Conservation (phyloP, 2,329 filamentous ascomycete genomes). For the Leptographium procerum region DNA sequence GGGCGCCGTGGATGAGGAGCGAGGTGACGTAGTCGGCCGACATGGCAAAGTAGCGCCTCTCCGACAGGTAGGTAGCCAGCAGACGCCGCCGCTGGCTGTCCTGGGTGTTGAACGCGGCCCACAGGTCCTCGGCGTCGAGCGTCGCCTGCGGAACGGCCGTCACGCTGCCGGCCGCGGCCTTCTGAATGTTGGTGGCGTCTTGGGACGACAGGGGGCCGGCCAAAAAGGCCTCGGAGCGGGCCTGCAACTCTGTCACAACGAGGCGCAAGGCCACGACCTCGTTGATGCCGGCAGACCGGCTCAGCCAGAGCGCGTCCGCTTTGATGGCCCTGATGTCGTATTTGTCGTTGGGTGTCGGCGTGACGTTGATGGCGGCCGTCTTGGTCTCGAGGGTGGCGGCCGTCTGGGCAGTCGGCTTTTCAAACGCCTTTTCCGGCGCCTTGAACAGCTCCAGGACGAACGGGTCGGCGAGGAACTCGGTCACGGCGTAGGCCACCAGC, state of each 20-base stretch:
- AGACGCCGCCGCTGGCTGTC: conserved; percentile 55
- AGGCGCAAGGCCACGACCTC: conserved; percentile 73
- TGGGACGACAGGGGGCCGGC: conserved; percentile 63
- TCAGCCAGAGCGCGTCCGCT: conserved; percentile 76
- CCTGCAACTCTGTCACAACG: conserved; percentile 74
- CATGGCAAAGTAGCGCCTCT: conserved; percentile 58
- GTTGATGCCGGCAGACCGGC: conserved; percentile 64
- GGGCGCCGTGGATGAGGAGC: conserved; percentile 30
- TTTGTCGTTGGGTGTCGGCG: conserved; percentile 52
- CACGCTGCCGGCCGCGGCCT: conserved; percentile 52
- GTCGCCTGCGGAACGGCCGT: conserved; percentile 22
- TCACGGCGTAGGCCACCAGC: conserved; percentile 42
- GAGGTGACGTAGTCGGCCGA: conserved; percentile 45
- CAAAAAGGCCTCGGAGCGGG: conserved; percentile 61
- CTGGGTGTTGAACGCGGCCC: conserved; percentile 49
- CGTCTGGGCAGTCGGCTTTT: conserved; percentile 46
- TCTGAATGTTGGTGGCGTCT: conserved; percentile 64
- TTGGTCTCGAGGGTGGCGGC: conserved; percentile 69
- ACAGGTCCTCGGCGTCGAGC: conserved; percentile 43
- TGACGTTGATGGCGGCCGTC: conserved; percentile 76
- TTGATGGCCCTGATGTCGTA: conserved; percentile 74
- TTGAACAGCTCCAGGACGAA: conserved; percentile 58
- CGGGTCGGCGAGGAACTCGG: conserved; percentile 59
- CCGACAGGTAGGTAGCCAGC: conserved; percentile 58
- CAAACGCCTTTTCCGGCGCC: conserved; percentile 57